Base-by-base conservation (phyloP, 2,329 filamentous ascomycete genomes). In the Pseudodiploospora longispora region DNA sequence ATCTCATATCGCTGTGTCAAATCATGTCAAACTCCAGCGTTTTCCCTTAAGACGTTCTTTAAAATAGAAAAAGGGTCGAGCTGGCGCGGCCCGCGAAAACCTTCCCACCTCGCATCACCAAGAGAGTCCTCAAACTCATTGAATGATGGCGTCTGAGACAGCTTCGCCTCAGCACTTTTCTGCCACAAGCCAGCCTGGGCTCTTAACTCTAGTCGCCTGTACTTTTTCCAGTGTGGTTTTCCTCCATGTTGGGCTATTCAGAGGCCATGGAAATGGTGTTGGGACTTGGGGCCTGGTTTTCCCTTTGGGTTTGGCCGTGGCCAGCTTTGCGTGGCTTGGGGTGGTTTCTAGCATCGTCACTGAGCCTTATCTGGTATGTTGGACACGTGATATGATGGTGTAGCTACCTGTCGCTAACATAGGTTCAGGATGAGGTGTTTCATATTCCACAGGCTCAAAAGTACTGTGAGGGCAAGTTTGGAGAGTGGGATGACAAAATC, bases 401-500 rank as follows among this genome's bases (percentile, higher is more conserved):
- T 28, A 12, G 6, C 6, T 4, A 8, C 27, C 4, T 29, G 4
- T 19, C 27, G 27, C 49, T 61, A 6, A 63, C n/a, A 5, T 2
- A 0, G 2, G 1, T 7, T 4, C 30, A 91, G 86, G 87, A 94
- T 60, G 87, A 94, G 59, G 71, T 88, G 30, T 94, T 93, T 50
- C 87, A 98, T 61, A 83, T 96, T 27, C 87, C 88, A 0, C 93
- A 98, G 65, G 89, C 89, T 0, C 87, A 95, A 56, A 80, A 78
- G 30, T 98, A 95, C 63, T 96, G 90, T 62, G 62, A 76, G 35
- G 82, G 84, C 8, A 75, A 76, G 43, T 95, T 84, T 68, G 60
- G 64, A 9, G 74, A 87, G 44, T 98, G 93, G 93, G 90, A 98
- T 64, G 84, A 91, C 47, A 98, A 97, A 62, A 93, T 98, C 59